These are phyloP conservation scores for Tetradesmus obliquus DNA, from an alignment of 139 green algal genomes.

Conservation along the genomic window DNA sequence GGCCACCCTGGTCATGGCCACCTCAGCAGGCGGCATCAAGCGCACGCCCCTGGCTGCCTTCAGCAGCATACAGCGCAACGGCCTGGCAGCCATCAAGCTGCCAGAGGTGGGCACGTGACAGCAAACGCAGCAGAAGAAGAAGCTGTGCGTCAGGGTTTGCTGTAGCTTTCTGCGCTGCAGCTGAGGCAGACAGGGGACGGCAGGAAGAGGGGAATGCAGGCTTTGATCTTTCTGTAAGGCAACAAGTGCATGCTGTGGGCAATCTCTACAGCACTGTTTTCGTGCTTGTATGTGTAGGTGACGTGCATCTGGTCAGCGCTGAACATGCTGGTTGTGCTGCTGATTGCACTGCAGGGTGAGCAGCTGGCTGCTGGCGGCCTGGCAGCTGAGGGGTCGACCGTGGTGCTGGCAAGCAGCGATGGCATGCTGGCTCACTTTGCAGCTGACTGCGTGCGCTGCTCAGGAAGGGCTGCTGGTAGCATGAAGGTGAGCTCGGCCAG, in stretches of 20 bases:
- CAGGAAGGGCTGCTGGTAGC: neutral
- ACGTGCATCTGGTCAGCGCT: no score
- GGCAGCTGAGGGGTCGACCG: constrained; percentile 51
- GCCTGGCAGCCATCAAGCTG: constrained; percentile 63
- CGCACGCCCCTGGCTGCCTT: constrained; percentile 68
- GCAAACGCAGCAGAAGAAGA: neutral
- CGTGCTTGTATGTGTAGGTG: no score
- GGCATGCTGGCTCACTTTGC: constrained; percentile 64
- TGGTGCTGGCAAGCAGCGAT: constrained; percentile 64
- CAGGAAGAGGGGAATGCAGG: no score
- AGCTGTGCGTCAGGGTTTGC: neutral
- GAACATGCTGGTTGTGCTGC: no score
- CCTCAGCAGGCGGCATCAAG: constrained; percentile 75
- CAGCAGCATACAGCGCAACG: constrained; percentile 43
- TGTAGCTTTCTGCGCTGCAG: no score
- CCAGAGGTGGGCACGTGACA: neutral
- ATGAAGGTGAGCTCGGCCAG: constrained; percentile 50
- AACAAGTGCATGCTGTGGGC: no score
- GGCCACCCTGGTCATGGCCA: constrained; percentile 73
- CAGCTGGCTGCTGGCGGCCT: constrained; percentile 62
- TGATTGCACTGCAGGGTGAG: constrained; percentile 48
- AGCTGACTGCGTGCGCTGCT: constrained; percentile 8
- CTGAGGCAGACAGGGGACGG: no score
- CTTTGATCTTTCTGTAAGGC: no score
- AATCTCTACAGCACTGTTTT: no score